Base-by-base conservation (phyloP, 345 rosid species). In the Melaleuca alternifolia region DNA sequence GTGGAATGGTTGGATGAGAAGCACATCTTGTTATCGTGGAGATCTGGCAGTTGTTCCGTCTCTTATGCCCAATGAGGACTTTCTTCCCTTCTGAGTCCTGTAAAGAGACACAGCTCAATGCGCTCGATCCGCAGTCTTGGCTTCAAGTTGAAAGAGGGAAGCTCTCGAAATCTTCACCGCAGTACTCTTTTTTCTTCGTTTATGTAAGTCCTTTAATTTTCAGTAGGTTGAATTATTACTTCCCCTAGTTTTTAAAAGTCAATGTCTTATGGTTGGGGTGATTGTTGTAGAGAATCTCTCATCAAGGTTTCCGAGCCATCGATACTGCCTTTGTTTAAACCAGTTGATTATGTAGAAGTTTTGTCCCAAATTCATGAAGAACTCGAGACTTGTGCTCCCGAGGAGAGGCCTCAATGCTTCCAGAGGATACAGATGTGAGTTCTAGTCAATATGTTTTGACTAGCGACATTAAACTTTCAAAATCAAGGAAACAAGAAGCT, bases 91-190 rank as follows among this genome's bases (percentile, higher is more conserved):
- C 98, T 82, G 98, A 96, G 85, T 91, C 97, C 48, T 96, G 93
- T 92, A 97, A 96, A 93, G 99, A 96, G 82, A 88, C 96, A 82
- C 96, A 94, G 88, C 93, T 93, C 89, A 87, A 93, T 93, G 93
- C 94, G 3, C 89, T 95, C 65, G 96, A 97, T 95, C 99, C 98
- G 10, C 99, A 97, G 92, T 95, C 99, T 84, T 97, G 99, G 99
- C 99, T 96, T 86, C 99, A 97, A 91, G 99, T 96, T 87, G 99
- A 97, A 89, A 94, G 99, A 90, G 99, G 99, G 89, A 97, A 96
- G 89, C 92, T 92, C 84, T 88, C 93, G 61, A 94, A 94, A 87
- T 77, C 91, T 10, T 90, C 96, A 37, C 88, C 94, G 28, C 92
- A 90, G 61, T 77, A 87, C 50, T 86, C 92, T 53, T 92, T n/a